Conservation (phyloP, 2,329 filamentous ascomycete species). For the Colletotrichum eleusines region DNA sequence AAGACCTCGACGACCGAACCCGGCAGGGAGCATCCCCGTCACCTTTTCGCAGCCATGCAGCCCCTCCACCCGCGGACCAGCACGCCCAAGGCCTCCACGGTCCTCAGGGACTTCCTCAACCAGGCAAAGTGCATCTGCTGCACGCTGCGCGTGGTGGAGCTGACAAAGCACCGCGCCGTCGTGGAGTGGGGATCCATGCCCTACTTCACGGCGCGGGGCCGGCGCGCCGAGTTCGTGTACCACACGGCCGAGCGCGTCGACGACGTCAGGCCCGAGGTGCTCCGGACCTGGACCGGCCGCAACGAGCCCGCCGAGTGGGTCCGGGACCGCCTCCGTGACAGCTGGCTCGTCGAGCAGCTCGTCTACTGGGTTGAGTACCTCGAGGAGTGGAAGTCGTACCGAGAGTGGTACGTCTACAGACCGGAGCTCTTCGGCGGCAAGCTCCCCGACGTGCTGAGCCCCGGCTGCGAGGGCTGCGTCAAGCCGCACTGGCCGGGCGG, state of each 20-base stretch:
- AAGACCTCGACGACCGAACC: neutral
- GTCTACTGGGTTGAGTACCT: conserved; percentile 43
- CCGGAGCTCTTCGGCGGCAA: conserved; percentile 38
- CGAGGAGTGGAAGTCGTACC: conserved; percentile 43
- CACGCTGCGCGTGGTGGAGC: conserved; percentile 40
- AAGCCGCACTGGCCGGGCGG: conserved; percentile 37
- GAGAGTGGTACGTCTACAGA: conserved; percentile 42
- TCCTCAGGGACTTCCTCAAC: conserved; percentile 38
- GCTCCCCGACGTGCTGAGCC: conserved; percentile 39
- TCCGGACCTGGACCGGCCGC: conserved; percentile 14
- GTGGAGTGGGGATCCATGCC: conserved; percentile 41
- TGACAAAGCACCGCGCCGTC: conserved; percentile 39
- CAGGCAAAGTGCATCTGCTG: conserved; percentile 39
- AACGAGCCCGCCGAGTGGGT: conserved; percentile 32
- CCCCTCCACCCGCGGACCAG: conserved; percentile 41
- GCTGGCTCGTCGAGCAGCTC: conserved; percentile 43
- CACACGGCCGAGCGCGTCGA: conserved; percentile 37
- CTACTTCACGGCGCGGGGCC: conserved; percentile 41
- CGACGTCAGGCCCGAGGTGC: conserved; percentile 39
- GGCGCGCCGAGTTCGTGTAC: conserved; percentile 40
- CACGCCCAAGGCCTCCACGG: conserved; percentile 36
- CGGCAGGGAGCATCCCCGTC: neutral
- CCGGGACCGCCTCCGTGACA: conserved; percentile 38
- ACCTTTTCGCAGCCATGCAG: conserved; percentile 23
- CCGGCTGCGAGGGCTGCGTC: conserved; percentile 36